phyloP scores from a whole-genome alignment of 495 filamentous ascomycete genomes.

The Talaromyces proteolyticus region DNA sequence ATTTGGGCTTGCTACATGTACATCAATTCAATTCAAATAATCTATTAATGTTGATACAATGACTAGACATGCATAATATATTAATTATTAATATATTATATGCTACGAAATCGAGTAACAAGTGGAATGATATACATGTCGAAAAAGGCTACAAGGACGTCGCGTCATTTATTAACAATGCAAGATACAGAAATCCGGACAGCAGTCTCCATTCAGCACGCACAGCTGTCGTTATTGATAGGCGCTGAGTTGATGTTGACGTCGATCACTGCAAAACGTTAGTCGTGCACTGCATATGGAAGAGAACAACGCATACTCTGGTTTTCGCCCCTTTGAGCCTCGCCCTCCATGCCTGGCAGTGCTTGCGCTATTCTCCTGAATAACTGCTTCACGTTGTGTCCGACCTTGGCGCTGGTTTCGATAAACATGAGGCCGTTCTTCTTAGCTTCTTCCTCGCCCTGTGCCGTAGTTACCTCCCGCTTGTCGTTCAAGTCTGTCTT shows the following conservation, averaged over 20 bases:
- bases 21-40: too few species aligned
- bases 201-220: slow-evolving; percentile 50
- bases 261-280: slow-evolving; percentile 88
- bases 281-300: too few species aligned
- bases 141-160: slow-evolving; percentile 13
- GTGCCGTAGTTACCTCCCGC: slow-evolving; percentile 86
- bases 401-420: slow-evolving; percentile 96
- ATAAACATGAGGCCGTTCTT: slow-evolving; percentile 96
- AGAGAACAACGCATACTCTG: slow-evolving; percentile 43
- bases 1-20: too few species aligned
- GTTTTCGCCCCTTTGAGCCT: slow-evolving; percentile 58
- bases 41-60: not conserved
- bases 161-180: slow-evolving; percentile 6
- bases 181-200: slow-evolving; percentile 1
- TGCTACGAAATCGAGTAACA: slow-evolving; percentile 15
- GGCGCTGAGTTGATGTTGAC: slow-evolving; percentile 79
- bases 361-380: slow-evolving; percentile 98
- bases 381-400: slow-evolving; percentile 94
- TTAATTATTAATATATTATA: too few species aligned
- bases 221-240: slow-evolving; percentile 71
- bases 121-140: slow-evolving; percentile 22
- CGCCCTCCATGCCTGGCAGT: slow-evolving; percentile 93
- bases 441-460: slow-evolving; percentile 98
- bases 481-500: slow-evolving; percentile 99
- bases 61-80: slow-evolving; percentile 21